Evolutionary conservation across 805 yeast species (phyloP).

Genomic region (Candida gorgasii): DNA sequence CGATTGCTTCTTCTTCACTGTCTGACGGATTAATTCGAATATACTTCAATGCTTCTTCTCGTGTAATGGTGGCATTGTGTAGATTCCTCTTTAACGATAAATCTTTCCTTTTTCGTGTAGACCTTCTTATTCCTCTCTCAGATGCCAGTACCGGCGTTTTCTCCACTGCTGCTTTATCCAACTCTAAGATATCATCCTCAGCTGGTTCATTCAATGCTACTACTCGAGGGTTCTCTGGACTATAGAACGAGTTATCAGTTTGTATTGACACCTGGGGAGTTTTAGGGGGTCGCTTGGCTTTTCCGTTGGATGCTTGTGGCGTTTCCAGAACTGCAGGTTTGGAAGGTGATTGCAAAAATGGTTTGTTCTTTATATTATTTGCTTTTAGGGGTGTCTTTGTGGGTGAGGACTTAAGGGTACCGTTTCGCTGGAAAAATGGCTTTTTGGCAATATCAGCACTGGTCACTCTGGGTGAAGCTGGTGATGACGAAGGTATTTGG

Average conservation of each 20-base stretch:
- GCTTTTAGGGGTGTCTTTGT: too few species aligned
- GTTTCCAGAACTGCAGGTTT: too few species aligned
- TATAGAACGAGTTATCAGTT: not conserved
- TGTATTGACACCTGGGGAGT: not conserved
- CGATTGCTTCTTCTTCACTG: not conserved
- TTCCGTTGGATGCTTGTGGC: too few species aligned
- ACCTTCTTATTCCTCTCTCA: not conserved
- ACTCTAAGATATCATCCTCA: not conserved
- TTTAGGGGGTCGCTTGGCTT: too few species aligned
- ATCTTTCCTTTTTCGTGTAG: slow-evolving; percentile 6
- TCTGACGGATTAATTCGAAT: slow-evolving; percentile 2
- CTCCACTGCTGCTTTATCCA: not conserved
- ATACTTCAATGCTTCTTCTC: slow-evolving; percentile 2
- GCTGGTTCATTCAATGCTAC: not conserved
- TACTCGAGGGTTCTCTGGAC: slow-evolving; percentile 1
- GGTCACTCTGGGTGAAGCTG: too few species aligned
- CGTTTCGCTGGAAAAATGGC: slow-evolving; percentile 1
- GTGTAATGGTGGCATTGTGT: not conserved
- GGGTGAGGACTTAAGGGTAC: too few species aligned
- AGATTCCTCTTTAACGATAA: not conserved
- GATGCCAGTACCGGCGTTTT: not conserved
- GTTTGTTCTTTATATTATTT: too few species aligned
- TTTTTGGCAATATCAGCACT: too few species aligned
- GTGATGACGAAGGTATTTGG: too few species aligned
- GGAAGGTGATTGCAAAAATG: too few species aligned